A percentile compares a stretch with the other conserved stretches of the same genome.
Conservation (phyloP, 176 grass and related monocot species). For the Poa pratensis region DNA sequence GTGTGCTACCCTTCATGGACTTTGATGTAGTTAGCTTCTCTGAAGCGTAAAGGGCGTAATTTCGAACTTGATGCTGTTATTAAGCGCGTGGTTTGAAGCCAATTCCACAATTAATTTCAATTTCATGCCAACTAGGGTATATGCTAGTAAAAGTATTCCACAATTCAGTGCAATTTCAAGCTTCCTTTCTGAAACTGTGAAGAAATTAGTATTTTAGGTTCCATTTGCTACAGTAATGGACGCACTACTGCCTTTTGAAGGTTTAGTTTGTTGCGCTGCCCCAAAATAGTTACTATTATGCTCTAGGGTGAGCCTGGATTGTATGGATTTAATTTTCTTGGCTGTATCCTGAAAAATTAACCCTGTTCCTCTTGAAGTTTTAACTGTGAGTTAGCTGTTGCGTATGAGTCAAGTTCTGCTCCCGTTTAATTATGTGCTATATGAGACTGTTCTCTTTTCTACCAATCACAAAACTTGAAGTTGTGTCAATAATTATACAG, state of each 20-base stretch:
- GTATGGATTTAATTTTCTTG: neutral
- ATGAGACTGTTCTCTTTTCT: neutral
- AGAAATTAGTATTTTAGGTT: neutral
- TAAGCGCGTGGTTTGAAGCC: neutral
- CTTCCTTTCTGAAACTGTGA: neutral
- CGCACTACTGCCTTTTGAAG: neutral
- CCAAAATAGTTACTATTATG: neutral
- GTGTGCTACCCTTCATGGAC: neutral
- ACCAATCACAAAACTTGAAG: neutral
- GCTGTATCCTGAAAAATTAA: neutral
- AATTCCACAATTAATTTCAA: neutral
- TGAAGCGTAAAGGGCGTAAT: neutral
- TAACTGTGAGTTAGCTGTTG: neutral
- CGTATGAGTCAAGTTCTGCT: neutral
- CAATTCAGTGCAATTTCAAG: neutral
- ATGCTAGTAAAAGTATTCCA: neutral
- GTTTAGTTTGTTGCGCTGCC: neutral
- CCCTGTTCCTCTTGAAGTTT: neutral
- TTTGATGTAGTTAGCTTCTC: constrained; percentile 8
- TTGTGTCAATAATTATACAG: neutral
- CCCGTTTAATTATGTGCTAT: neutral
- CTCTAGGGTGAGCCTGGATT: neutral
- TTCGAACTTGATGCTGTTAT: neutral
- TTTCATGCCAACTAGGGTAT: neutral
- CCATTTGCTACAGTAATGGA: neutral